Evolutionary conservation across 805 yeast species (phyloP).

Genomic region (Jamesozyma jinghongensis): DNA sequence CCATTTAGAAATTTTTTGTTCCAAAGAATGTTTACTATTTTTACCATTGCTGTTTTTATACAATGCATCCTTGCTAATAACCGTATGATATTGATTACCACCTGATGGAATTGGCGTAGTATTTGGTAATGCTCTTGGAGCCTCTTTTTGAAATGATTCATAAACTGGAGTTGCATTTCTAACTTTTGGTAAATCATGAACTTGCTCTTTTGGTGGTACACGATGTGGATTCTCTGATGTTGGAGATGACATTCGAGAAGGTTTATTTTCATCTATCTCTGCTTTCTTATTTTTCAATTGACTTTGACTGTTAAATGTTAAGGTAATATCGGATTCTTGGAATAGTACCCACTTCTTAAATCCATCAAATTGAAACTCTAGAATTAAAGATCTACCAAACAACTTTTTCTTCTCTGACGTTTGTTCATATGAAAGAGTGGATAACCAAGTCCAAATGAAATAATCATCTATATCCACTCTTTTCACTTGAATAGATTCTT

Average conservation of each 20-base stretch:
- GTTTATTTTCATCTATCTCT: neutral
- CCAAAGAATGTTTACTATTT: conserved; percentile 14
- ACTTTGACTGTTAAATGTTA: conserved; percentile 12
- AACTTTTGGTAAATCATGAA: conserved; percentile 5
- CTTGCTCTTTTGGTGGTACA: conserved; percentile 4
- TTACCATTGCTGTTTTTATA: conserved; percentile 10
- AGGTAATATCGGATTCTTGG: conserved; percentile 50
- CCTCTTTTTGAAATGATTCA: conserved; percentile 21
- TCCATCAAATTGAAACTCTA: conserved; percentile 71
- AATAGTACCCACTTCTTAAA: conserved; percentile 71
- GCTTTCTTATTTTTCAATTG: conserved; percentile 6
- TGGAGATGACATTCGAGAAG: too few relatives aligned
- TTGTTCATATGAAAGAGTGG: conserved; percentile 67
- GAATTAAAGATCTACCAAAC: conserved; percentile 74
- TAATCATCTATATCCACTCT: conserved; percentile 75
- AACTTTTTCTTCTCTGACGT: conserved; percentile 51
- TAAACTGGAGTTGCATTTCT: conserved; percentile 19
- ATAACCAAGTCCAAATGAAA: conserved; percentile 87
- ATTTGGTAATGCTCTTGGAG: conserved; percentile 4
- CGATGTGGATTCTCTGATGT: conserved; percentile 1
- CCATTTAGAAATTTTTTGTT: conserved; percentile 26
- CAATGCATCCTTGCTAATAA: conserved; percentile 18
- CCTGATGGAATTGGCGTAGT: conserved; percentile 1
- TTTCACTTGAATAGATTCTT: conserved; percentile 34
- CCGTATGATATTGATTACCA: conserved; percentile 19